A percentile compares a stretch with the other conserved stretches of the same genome.
These are phyloP conservation scores for Rhynchospora tenuis DNA, from an alignment of 176 grass and related monocot species.

Conservation along the genomic window DNA sequence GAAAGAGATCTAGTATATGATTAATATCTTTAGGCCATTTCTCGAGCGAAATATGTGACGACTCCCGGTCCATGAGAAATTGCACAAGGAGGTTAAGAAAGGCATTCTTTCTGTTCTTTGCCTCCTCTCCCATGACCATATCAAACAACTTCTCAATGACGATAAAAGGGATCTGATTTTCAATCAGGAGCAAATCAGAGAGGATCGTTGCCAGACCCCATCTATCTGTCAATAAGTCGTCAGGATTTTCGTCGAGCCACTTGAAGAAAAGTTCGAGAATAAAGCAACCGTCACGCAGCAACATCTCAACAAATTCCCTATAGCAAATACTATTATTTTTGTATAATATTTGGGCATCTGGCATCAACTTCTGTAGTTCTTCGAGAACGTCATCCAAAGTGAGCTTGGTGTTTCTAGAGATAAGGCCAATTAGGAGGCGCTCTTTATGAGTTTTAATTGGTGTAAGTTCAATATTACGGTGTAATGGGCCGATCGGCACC, in stretches of 20 bases:
- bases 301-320: conserved; percentile 29
- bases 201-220: conserved; percentile 17
- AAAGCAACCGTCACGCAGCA: conserved; percentile 23
- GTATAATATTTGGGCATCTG: not conserved
- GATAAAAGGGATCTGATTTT: conserved; percentile 19
- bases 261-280: conserved; percentile 27
- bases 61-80: conserved; percentile 20
- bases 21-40: conserved; percentile 11
- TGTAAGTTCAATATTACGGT: not conserved
- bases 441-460: conserved; percentile 25
- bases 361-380: no score
- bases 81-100: not conserved
- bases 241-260: conserved; percentile 15
- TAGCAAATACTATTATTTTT: no score
- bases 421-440: conserved; percentile 16
- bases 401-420: not conserved
- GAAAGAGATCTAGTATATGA: conserved; percentile 16
- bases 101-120: not conserved
- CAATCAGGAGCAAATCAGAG: conserved; percentile 15
- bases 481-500: conserved; percentile 16
- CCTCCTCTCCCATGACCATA: not conserved
- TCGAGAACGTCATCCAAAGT: no score
- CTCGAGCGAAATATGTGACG: not conserved
- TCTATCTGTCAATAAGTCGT: conserved; percentile 4
- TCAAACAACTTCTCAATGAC: not conserved